These are phyloP conservation scores for Phytophthora megakarya DNA, from an alignment of 352 stramenopile genomes.

Conservation along the genomic window DNA sequence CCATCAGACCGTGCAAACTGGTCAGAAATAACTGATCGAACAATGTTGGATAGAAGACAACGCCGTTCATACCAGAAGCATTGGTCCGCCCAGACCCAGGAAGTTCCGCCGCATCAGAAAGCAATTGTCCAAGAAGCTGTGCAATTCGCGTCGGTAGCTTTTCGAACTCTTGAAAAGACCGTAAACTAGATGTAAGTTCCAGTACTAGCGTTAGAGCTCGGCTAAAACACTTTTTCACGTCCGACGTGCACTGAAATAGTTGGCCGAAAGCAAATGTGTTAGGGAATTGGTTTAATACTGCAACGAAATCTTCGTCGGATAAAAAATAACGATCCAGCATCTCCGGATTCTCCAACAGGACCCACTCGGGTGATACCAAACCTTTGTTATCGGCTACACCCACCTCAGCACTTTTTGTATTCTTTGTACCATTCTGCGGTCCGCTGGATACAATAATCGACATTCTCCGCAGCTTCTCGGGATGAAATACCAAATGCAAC, in stretches of 20 bases:
- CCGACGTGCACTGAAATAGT: slow-evolving; percentile 64
- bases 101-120: slow-evolving; percentile 61
- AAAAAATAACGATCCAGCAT: slow-evolving; percentile 81
- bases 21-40: slow-evolving; percentile 89
- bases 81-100: slow-evolving; percentile 40
- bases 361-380: slow-evolving; percentile 72
- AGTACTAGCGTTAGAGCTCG: slow-evolving; percentile 73
- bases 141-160: slow-evolving; percentile 75
- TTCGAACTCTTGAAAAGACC: slow-evolving; percentile 83
- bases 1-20: slow-evolving; percentile 71
- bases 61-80: slow-evolving; percentile 23
- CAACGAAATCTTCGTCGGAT: slow-evolving; percentile 86
- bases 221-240: slow-evolving; percentile 83
- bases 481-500: slow-evolving; percentile 87
- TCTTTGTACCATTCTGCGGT: slow-evolving; percentile 33
- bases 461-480: slow-evolving; percentile 76
- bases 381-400: slow-evolving; percentile 40
- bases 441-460: slow-evolving; percentile 75
- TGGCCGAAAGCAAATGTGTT: slow-evolving; percentile 84
- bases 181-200: slow-evolving; percentile 73
- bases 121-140: slow-evolving; percentile 67
- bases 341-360: slow-evolving; percentile 83
- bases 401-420: slow-evolving; percentile 32
- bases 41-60: slow-evolving; percentile 71
- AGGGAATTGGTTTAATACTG: slow-evolving; percentile 85